Conservation (phyloP, 495 filamentous ascomycete genomes). For the Annulohypoxylon bovei region DNA sequence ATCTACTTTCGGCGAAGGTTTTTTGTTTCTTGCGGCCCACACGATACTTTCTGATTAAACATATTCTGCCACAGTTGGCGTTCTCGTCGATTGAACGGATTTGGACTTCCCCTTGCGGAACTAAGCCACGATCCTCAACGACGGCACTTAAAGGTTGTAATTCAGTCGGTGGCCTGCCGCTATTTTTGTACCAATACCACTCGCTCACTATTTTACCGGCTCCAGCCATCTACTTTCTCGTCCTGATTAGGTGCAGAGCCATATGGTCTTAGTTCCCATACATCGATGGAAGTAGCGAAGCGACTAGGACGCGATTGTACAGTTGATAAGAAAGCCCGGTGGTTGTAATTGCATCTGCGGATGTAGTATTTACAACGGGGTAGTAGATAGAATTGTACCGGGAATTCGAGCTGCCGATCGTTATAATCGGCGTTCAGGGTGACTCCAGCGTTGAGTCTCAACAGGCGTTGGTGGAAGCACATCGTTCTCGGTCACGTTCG, state of each 20-base stretch:
- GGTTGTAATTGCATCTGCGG: constrained; percentile 14
- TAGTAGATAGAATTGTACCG: constrained; percentile 28
- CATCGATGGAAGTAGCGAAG: background rate
- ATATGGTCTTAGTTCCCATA: background rate
- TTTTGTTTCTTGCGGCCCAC: constrained; percentile 24
- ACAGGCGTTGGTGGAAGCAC: constrained; percentile 40
- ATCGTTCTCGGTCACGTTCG: constrained; percentile 28
- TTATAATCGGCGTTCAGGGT: constrained; percentile 33
- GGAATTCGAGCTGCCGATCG: constrained; percentile 18
- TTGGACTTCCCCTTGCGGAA: constrained; percentile 23
- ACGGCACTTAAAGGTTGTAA: constrained; percentile 29
- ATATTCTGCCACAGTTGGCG: constrained; percentile 7
- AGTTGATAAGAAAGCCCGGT: constrained; percentile 17
- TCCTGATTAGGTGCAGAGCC: background rate
- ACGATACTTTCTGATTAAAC: constrained; percentile 26
- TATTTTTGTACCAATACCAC: constrained; percentile 45
- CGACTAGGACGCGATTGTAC: constrained; percentile 12
- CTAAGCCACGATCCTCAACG: constrained; percentile 10
- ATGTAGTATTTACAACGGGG: constrained; percentile 29
- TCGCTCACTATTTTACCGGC: constrained; percentile 22
- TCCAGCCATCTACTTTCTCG: background rate
- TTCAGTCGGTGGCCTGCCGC: constrained; percentile 27
- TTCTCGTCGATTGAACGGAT: constrained; percentile 14
- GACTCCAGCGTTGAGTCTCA: constrained; percentile 24
- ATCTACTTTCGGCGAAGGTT: constrained; percentile 6